phyloP scores from a whole-genome alignment of 305 asterid species.

The Rubia balearica region DNA sequence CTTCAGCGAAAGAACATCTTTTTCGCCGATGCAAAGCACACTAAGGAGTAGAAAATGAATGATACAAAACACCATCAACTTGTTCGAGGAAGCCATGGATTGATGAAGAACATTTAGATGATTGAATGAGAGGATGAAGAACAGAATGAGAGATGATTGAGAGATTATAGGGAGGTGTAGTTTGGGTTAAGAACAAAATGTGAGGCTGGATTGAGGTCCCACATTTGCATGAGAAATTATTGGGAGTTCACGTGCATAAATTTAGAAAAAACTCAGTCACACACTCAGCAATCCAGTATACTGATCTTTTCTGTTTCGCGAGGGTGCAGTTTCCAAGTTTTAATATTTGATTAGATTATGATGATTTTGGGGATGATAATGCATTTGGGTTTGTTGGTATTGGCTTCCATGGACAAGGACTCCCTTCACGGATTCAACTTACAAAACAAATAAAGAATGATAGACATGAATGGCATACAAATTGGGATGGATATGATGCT shows the following conservation, averaged over 20 bases:
- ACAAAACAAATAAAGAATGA: conserved; percentile 15
- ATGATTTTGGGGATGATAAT: no score
- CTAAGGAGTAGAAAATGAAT: conserved; percentile 15
- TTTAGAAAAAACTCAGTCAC: conserved; percentile 8
- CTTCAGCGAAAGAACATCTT: conserved; percentile 41
- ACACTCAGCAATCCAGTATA: background rate
- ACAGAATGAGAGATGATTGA: conserved; percentile 7
- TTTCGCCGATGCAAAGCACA: conserved; percentile 24
- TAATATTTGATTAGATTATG: background rate
- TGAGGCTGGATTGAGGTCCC: conserved; percentile 55
- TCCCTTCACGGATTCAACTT: conserved; percentile 47
- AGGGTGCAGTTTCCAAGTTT: background rate
- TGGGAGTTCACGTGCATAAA: conserved; percentile 78
- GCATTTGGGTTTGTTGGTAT: no score
- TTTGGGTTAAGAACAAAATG: conserved; percentile 59
- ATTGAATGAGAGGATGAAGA: background rate
- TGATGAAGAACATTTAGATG: background rate
- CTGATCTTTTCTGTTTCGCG: background rate
- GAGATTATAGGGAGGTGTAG: conserved; percentile 56
- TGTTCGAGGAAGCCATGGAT: conserved; percentile 12
- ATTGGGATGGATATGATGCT: conserved; percentile 2
- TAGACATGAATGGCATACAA: background rate
- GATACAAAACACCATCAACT: conserved; percentile 17
- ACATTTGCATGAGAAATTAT: conserved; percentile 90
- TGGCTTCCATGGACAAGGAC: conserved; percentile 37